Evolutionary conservation across 2,329 filamentous ascomycete genomes (phyloP).

Genomic region (Periglandula ipomoeae): DNA sequence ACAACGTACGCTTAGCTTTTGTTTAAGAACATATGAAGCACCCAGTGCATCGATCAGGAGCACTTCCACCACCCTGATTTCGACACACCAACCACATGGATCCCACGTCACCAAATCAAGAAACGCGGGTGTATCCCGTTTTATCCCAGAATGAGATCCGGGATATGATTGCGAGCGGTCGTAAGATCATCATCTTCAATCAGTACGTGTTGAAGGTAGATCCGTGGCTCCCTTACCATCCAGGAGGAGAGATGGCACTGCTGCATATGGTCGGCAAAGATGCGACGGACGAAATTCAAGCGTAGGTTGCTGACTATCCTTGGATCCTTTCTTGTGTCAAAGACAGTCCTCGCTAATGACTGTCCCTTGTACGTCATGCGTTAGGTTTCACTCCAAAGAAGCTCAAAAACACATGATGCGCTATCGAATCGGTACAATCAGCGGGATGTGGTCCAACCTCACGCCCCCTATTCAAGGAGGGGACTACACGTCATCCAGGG

Average conservation of each 20-base stretch:
- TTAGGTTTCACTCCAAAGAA: slow-evolving; percentile 72
- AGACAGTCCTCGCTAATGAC: background rate
- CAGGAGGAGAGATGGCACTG: slow-evolving; percentile 85
- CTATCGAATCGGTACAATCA: slow-evolving; percentile 75
- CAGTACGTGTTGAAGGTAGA: slow-evolving; percentile 78
- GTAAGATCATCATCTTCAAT: slow-evolving; percentile 72
- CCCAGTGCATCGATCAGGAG: background rate
- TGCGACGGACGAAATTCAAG: slow-evolving; percentile 88
- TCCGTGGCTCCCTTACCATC: slow-evolving; percentile 81
- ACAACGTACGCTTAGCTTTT: too few relatives aligned
- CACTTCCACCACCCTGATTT: background rate
- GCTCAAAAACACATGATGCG: slow-evolving; percentile 67
- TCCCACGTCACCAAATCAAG: background rate
- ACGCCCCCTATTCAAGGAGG: slow-evolving; percentile 87
- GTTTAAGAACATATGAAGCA: too few relatives aligned
- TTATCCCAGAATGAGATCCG: slow-evolving; percentile 41
- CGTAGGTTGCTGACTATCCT: slow-evolving; percentile 42
- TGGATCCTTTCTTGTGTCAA: slow-evolving; percentile 13
- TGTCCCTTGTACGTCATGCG: background rate
- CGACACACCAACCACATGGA: background rate
- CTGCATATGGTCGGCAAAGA: slow-evolving; percentile 88
- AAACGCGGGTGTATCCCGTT: slow-evolving; percentile 21
- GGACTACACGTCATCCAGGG: slow-evolving; percentile 47
- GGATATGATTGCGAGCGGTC: slow-evolving; percentile 72
- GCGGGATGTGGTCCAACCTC: slow-evolving; percentile 81